Evolutionary conservation across 2,329 filamentous ascomycete genomes (phyloP), one percentile per base, ranked within the genome.

Genomic region (Zasmidium citrigriseum): DNA sequence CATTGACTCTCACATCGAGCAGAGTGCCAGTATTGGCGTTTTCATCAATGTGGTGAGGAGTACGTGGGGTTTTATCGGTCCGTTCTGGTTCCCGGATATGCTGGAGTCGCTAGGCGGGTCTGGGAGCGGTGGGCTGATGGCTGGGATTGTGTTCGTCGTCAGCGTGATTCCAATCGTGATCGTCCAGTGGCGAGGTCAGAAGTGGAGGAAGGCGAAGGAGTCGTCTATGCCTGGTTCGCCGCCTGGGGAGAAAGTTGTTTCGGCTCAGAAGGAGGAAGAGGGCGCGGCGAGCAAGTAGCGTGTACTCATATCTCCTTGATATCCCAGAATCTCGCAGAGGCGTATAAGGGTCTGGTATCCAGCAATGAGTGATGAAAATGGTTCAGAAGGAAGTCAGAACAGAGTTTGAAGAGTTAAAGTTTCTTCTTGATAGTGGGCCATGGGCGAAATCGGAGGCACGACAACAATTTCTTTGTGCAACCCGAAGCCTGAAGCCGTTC

Each of bases 1-100:
- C 0, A 80, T 87, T 1, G 85, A 87, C 62, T 83, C 82, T 64
- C 80, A 84, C 60, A 77, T 74, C 1, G 75, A 82, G 24, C 77
- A 83, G 44, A 76, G 82, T 0, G 80, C 79, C 1, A 79, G 79
- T 54, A 77, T 86, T 18, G 84, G 83, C 2, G 83, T 85, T 0
- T 86, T 86, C 61, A 78, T 86, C 61, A 85, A 79, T 2, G 76
- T 70, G 4, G 34, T 51, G 14, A n/a, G 52, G 4, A 80, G 83
- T 58, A 78, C 77, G 1, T 83, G 78, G 77, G 80, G 80, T 0
- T 83, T 83, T 64, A 77, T 82, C 54, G 75, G 73, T 0, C 75
- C 75, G 0, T 77, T 77, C 58, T 77, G 73, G 73, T 74, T 73
- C 59, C 75, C 75, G 4, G 67, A 71, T 24, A 77, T 77, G 76